These are phyloP conservation scores for Euphrasia arctica DNA, from an alignment of 305 asterid species.

Conservation along the genomic window DNA sequence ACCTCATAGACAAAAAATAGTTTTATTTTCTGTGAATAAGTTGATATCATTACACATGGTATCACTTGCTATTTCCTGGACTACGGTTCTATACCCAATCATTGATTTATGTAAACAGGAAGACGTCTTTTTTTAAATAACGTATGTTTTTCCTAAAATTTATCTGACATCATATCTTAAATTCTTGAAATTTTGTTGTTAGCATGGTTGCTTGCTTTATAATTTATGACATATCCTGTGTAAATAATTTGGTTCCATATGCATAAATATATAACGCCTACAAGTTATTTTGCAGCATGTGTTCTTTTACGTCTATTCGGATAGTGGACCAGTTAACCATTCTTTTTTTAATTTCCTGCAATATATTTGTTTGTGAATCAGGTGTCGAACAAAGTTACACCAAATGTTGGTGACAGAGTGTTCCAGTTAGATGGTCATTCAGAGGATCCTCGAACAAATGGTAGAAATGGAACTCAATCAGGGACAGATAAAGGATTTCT, in stretches of 20 bases:
- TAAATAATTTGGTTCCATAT: neutral
- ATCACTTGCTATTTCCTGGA: neutral
- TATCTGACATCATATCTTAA: neutral
- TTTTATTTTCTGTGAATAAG: neutral
- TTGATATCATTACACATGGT: neutral
- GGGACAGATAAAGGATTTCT: constrained; percentile 27
- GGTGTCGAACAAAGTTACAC: constrained; percentile 26
- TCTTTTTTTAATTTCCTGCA: neutral
- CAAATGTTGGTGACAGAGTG: constrained; percentile 18
- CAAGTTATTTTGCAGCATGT: neutral
- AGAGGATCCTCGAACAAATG: constrained; percentile 22
- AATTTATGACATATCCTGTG: constrained; percentile 5
- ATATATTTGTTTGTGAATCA: constrained; percentile 24
- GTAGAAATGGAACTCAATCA: constrained; percentile 25
- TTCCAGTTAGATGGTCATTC: constrained; percentile 26
- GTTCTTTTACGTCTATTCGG: constrained; percentile 8
- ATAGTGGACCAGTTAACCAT: constrained; percentile 7
- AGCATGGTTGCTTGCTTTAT: neutral
- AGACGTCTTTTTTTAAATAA: too few relatives aligned
- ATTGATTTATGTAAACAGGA: neutral
- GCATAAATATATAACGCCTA: neutral
- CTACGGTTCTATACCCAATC: too few relatives aligned
- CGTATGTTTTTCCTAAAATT: too few relatives aligned
- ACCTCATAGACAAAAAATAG: constrained; percentile 4
- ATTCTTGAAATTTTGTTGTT: neutral